A percentile compares a stretch with the other conserved stretches of the same genome.
These are phyloP conservation scores for Candida tallmaniae DNA, from an alignment of 805 yeast species.

Conservation along the genomic window DNA sequence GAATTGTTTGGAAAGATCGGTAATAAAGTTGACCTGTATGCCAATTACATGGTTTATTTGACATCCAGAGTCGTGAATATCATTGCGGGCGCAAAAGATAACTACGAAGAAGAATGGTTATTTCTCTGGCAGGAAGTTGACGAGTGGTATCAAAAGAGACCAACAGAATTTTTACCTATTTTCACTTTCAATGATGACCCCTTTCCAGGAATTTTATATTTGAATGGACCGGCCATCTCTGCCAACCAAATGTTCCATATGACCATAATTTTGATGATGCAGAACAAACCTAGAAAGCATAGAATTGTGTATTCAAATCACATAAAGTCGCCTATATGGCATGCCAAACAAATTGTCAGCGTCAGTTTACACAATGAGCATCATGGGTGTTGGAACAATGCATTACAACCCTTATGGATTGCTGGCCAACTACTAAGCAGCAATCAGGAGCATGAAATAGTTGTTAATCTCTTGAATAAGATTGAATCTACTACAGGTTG, in stretches of 20 bases:
- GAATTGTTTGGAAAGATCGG: conserved; percentile 16
- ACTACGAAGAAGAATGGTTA: conserved; percentile 36
- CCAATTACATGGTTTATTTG: conserved; percentile 37
- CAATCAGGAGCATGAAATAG: conserved; percentile 19
- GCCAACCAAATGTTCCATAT: conserved; percentile 36
- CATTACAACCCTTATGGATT: conserved; percentile 22
- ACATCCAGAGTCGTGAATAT: conserved; percentile 33
- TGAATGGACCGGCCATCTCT: conserved; percentile 33
- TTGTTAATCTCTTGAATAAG: conserved; percentile 15
- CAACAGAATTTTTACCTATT: conserved; percentile 30
- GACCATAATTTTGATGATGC: conserved; percentile 34
- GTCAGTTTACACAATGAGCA: conserved; percentile 25
- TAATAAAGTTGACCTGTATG: conserved; percentile 29
- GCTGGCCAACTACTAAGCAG: conserved; percentile 23
- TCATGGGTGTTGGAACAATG: conserved; percentile 23
- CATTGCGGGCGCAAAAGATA: conserved; percentile 14
- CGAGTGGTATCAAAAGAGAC: conserved; percentile 35
- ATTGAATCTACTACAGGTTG: conserved; percentile 27
- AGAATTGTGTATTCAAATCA: conserved; percentile 17
- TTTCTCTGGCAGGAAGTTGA: conserved; percentile 34
- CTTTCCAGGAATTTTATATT: conserved; percentile 32
- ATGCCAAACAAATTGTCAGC: conserved; percentile 36
- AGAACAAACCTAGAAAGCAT: conserved; percentile 34
- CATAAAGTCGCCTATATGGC: conserved; percentile 30
- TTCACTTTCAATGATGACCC: conserved; percentile 27